These are phyloP conservation scores for Blepharisma undulans DNA, from an alignment of 169 alveolate genomes.

Conservation along the genomic window DNA sequence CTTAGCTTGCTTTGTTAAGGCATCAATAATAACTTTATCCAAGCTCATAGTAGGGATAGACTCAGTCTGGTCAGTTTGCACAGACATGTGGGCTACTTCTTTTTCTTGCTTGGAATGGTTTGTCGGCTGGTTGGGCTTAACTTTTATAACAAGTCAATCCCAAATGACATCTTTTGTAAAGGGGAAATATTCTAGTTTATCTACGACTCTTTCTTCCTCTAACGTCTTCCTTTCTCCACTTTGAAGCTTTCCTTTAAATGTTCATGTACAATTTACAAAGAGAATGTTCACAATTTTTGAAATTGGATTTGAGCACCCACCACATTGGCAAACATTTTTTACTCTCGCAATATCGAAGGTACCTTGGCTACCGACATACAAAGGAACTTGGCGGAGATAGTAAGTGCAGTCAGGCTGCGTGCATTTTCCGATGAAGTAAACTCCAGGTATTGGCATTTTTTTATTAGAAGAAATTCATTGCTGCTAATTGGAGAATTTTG, in stretches of 20 bases:
- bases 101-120: background rate
- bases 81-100: background rate
- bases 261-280: slow-evolving; percentile 5
- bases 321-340: background rate
- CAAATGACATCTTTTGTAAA: slow-evolving; percentile 9
- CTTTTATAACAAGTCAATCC: slow-evolving; percentile 13
- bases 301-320: background rate
- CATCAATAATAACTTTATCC: background rate
- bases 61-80: background rate
- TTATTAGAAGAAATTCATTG: background rate
- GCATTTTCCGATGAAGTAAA: slow-evolving; percentile 3
- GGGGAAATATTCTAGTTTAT: background rate
- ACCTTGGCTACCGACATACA: slow-evolving; percentile 6
- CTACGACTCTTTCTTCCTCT: background rate
- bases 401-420: background rate
- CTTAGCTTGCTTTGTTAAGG: background rate
- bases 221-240: slow-evolving; percentile 11
- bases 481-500: background rate
- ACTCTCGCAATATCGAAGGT: background rate
- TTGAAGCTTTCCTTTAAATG: background rate
- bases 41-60: background rate
- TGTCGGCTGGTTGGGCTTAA: background rate
- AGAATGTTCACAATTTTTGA: background rate
- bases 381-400: background rate
- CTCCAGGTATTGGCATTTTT: slow-evolving; percentile 12